Evolutionary conservation across 176 grass and related monocot species (phyloP).

Genomic region (Cenchrus americanus): DNA sequence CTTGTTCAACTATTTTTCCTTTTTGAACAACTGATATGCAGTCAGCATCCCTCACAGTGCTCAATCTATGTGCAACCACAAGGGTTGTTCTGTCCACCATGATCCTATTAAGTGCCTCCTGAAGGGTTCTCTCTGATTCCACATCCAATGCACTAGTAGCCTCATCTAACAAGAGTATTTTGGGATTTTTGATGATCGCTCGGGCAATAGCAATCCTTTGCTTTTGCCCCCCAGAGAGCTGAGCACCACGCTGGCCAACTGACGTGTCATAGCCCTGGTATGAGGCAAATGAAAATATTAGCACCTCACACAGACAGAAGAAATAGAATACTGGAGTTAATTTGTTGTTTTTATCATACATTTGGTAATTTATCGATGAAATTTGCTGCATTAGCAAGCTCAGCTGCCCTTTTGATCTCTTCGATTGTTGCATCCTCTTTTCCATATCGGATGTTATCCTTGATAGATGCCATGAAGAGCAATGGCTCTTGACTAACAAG

Average conservation of each 20-base stretch:
- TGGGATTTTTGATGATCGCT: neutral
- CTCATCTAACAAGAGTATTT: neutral
- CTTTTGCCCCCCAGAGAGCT: neutral
- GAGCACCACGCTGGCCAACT: neutral
- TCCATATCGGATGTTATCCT: conserved; percentile 63
- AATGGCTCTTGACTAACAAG: conserved; percentile 72
- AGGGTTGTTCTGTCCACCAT: conserved; percentile 5
- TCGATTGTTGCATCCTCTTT: conserved; percentile 55
- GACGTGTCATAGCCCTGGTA: neutral
- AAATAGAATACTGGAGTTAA: neutral
- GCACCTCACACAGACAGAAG: neutral
- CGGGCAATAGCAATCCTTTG: conserved; percentile 10
- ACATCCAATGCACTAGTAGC: conserved; percentile 6
- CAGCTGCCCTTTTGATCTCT: conserved; percentile 64
- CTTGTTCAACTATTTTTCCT: conserved; percentile 4
- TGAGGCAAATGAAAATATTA: neutral
- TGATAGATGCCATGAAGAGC: conserved; percentile 64
- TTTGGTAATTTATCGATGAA: conserved; percentile 67
- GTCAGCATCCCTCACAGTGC: conserved; percentile 6
- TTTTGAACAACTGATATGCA: conserved; percentile 11
- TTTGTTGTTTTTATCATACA: conserved; percentile 22
- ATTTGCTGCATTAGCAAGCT: conserved; percentile 68
- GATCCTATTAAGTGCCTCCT: neutral
- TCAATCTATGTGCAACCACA: conserved; percentile 1
- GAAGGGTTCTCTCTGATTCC: conserved; percentile 2